phyloP scores from a whole-genome alignment of 106 monocot genomes.

The Gastrodia elata region DNA sequence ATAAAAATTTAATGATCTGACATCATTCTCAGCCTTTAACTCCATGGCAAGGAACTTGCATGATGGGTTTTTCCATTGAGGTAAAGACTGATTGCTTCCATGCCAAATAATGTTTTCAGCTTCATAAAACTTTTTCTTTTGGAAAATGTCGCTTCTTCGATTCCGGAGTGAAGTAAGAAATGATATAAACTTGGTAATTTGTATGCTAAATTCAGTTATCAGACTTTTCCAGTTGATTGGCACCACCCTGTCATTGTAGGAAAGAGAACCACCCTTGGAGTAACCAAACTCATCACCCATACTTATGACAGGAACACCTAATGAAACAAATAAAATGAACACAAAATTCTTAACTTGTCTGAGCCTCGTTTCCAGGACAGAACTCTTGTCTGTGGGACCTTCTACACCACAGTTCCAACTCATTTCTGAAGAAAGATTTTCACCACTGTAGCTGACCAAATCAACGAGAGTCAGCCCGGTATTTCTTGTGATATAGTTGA shows the following conservation, averaged over 20 bases:
- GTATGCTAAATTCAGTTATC: conserved; percentile 36
- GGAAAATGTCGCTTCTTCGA: conserved; percentile 64
- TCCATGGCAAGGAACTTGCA: conserved; percentile 70
- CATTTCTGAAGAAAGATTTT: conserved; percentile 41
- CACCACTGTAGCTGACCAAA: conserved; percentile 65
- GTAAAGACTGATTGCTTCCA: conserved; percentile 56
- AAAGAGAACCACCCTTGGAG: conserved; percentile 47
- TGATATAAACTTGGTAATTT: conserved; percentile 55
- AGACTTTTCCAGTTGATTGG: conserved; percentile 48
- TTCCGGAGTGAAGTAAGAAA: conserved; percentile 50
- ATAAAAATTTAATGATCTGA: neutral
- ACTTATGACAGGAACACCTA: conserved; percentile 79
- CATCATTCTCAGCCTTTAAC: conserved; percentile 43
- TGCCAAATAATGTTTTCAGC: conserved; percentile 72
- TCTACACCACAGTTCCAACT: conserved; percentile 96
- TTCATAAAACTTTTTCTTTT: conserved; percentile 48
- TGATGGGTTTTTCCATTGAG: conserved; percentile 67
- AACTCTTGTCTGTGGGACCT: conserved; percentile 41
- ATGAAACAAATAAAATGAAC: conserved; percentile 72
- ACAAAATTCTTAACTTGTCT: conserved; percentile 80
- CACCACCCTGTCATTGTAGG: conserved; percentile 24
- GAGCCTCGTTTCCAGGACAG: conserved; percentile 49
- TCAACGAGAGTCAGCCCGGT: conserved; percentile 75
- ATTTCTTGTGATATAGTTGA: conserved; percentile 74
- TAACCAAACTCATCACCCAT: conserved; percentile 87